Conservation (phyloP, 805 yeast genomes). For the Ogataea salicorniae region DNA sequence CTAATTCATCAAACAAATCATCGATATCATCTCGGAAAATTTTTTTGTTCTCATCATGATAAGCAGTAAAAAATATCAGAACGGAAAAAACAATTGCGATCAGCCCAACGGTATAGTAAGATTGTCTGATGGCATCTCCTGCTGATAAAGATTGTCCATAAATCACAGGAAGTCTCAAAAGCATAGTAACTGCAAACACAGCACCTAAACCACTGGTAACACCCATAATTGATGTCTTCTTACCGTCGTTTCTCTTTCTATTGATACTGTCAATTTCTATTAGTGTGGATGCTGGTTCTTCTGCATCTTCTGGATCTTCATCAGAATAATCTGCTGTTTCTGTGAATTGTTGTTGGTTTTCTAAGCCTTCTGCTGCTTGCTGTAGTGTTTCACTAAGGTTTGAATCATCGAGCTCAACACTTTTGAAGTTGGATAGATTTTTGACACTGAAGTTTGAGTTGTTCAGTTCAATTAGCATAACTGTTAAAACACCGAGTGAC, state of each 20-base stretch:
- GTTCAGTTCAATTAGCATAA: conserved; percentile 43
- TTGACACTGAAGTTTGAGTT: conserved; percentile 37
- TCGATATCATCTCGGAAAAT: conserved; percentile 28
- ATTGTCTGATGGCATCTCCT: conserved; percentile 36
- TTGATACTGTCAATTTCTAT: conserved; percentile 18
- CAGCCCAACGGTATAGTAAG: conserved; percentile 47
- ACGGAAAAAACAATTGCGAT: conserved; percentile 36
- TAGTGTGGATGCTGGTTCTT: conserved; percentile 5
- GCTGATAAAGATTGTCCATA: conserved; percentile 38
- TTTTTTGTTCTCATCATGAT: conserved; percentile 36
- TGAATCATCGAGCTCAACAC: conserved; percentile 1
- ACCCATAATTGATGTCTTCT: conserved; percentile 57
- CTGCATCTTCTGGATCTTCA: conserved; percentile 8
- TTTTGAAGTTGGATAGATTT: conserved; percentile 19
- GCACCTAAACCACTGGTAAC: conserved; percentile 64
- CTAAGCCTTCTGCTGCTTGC: conserved; percentile 17
- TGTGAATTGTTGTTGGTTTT: conserved; percentile 2
- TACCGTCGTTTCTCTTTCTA: conserved; percentile 40
- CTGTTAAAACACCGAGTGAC: conserved; percentile 41
- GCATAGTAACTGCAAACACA: conserved; percentile 50
- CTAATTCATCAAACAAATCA: conserved; percentile 28
- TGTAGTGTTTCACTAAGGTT: conserved; percentile 7
- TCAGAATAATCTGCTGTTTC: conserved; percentile 7
- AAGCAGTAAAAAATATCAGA: conserved; percentile 38
- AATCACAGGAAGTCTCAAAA: conserved; percentile 52